phyloP scores from a whole-genome alignment of 768 basidiomycete genomes.

The Kwoniella newhampshirensis region DNA sequence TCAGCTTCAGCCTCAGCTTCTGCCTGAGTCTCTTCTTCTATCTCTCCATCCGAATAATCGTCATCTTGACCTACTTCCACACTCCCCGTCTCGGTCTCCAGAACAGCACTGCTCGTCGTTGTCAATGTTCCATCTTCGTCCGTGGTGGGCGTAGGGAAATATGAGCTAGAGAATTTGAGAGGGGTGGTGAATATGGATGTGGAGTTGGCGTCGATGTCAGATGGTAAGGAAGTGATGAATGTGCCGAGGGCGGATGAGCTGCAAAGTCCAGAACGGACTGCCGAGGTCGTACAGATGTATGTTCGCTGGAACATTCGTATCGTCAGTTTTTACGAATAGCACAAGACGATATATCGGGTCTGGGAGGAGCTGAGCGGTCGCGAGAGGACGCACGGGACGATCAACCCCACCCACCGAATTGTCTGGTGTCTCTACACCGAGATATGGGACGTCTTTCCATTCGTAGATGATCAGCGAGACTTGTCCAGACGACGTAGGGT shows the following conservation, averaged over 20 bases:
- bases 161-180: conserved; percentile 60
- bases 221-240: conserved; percentile 80
- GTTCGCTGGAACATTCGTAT: conserved; percentile 65
- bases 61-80: conserved; percentile 1
- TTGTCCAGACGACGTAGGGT: conserved; percentile 73
- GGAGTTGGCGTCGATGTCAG: conserved; percentile 62
- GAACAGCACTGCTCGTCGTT: conserved; percentile 1
- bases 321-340: background rate
- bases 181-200: conserved; percentile 88
- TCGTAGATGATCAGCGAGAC: conserved; percentile 94
- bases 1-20: conserved; percentile 19
- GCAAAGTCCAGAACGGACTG: conserved; percentile 69
- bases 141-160: conserved; percentile 14
- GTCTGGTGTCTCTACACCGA: conserved; percentile 60
- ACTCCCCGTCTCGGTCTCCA: background rate
- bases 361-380: conserved; percentile 1
- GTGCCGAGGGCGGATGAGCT: conserved; percentile 68
- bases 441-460: conserved; percentile 80
- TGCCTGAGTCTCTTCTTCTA: conserved; percentile 14
- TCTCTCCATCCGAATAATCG: background rate
- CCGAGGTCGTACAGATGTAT: conserved; percentile 82
- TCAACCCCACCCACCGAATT: conserved; percentile 41
- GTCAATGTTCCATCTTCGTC: conserved; percentile 1
- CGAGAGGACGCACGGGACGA: conserved; percentile 46
- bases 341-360: conserved; percentile 31